Base-by-base conservation (phyloP, 78 protist species). In the Isochrysis galbana region DNA sequence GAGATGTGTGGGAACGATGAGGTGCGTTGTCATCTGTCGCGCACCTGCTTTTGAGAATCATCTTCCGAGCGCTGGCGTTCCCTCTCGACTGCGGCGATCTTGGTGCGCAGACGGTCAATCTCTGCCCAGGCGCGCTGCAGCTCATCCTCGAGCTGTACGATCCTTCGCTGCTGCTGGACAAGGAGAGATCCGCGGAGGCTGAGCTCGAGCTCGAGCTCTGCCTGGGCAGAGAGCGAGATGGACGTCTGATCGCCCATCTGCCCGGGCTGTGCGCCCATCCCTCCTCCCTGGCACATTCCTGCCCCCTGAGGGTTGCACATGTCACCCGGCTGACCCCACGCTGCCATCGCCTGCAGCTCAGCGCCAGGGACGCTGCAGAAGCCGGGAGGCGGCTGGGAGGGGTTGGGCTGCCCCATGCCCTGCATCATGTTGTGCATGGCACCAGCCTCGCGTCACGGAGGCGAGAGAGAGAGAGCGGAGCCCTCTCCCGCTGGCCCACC, bases 131-230 rank as follows among this genome's bases (percentile, higher is more conserved):
- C 84, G 47, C 84, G 84, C 84, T 77, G 84, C 29, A 78, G 87
- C 87, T 78, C 87, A 17, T 78, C 87, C 87, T 78, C 87, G 32
- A 78, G 87, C 87, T 78, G 87, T 17, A 78, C 87, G 51, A 78
- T 78, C 51, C 87, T 32, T 3, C 87, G 87, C 51, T 78, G 87
- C 87, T 78, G 87, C 87, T 78, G 87, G 39, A 78, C 87, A 34
- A 78, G 87, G n/a, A 78, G 48, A 34, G 39, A 29, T 45, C 87
- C 87, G 51, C 87, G 87, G 19, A 78, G 87, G 0, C 34, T 26
- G 19, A 78, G 87, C 87, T 78, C 87, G 34, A 78, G 87, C 48
- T 78, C 87, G 14, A 78, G 48, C 87, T 78, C 87, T 0, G 84
- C 84, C 47, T 77, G 84, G 29, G 84, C 84, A 46, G 48, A 39